phyloP scores from a whole-genome alignment of 2,329 filamentous ascomycete genomes.

The Sporothrix variecibatus region DNA sequence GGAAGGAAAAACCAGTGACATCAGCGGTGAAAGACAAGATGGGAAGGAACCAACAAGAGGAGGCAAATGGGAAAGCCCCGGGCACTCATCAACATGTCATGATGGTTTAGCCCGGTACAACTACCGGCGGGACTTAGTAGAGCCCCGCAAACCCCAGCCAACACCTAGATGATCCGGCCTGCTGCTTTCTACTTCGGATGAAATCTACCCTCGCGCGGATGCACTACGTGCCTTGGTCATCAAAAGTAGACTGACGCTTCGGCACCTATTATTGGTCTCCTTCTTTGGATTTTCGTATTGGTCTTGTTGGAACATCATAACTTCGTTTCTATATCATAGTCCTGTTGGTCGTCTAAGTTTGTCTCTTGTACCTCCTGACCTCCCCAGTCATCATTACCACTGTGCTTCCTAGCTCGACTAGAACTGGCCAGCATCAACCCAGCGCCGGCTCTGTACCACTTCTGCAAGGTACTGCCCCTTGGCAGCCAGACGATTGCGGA shows the following conservation, averaged over 20 bases:
- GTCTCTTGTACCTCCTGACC: background rate
- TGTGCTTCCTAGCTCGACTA: conserved; percentile 14
- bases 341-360: background rate
- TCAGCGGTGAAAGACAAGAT: background rate
- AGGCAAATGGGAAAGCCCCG: background rate
- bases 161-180: background rate
- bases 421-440: conserved; percentile 39
- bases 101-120: background rate
- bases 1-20: background rate
- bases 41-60: background rate
- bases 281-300: too few relatives aligned
- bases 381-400: background rate
- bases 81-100: background rate
- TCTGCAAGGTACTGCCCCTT: conserved; percentile 47
- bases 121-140: conserved; percentile 4
- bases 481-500: conserved; percentile 42
- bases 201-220: background rate
- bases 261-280: background rate
- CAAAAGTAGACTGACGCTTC: background rate
- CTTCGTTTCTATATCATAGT: background rate
- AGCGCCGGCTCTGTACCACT: conserved; percentile 43
- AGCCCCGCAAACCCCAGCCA: background rate
- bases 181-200: background rate
- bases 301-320: conserved; percentile 6
- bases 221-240: background rate